Evolutionary conservation across 2,329 filamentous ascomycete genomes (phyloP).

Genomic region (Dothideomycetes sp.): DNA sequence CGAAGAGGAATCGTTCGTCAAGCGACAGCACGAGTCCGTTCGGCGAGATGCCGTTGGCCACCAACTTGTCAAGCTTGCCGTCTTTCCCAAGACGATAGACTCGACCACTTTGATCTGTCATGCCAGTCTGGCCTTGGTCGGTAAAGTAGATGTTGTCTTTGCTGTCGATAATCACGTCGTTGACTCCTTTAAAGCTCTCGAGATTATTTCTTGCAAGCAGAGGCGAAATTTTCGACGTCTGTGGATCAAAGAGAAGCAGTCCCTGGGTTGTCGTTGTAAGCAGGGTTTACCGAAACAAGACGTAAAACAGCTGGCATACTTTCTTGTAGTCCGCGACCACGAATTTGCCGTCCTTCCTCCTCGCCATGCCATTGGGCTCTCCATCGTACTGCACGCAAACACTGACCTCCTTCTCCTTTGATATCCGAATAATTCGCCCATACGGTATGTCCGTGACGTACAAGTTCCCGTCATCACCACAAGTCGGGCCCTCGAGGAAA

Average conservation of each 20-base stretch:
- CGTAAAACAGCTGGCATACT: constrained; percentile 18
- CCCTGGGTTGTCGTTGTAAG: constrained; percentile 23
- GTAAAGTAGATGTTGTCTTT: constrained; percentile 35
- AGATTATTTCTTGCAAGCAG: constrained; percentile 31
- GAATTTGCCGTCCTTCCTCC: constrained; percentile 27
- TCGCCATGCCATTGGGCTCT: constrained; percentile 34
- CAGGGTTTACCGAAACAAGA: not conserved
- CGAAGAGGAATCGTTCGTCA: constrained; percentile 32
- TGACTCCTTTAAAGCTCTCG: constrained; percentile 37
- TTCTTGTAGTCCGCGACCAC: constrained; percentile 37
- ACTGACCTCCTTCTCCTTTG: constrained; percentile 21
- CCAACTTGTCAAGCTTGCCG: constrained; percentile 28
- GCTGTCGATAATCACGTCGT: constrained; percentile 34
- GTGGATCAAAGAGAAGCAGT: constrained; percentile 29
- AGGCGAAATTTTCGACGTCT: constrained; percentile 21
- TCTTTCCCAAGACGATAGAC: constrained; percentile 30
- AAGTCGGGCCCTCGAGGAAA: constrained; percentile 34
- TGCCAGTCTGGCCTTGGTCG: constrained; percentile 37
- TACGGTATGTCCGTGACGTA: constrained; percentile 35
- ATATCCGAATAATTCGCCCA: constrained; percentile 31
- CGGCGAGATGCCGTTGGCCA: not conserved
- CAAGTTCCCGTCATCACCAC: constrained; percentile 26
- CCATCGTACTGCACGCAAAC: constrained; percentile 32
- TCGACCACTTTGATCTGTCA: constrained; percentile 34
- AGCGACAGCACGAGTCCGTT: constrained; percentile 3